These are phyloP conservation scores for Aspergillus uvarum DNA, from an alignment of 2,329 filamentous ascomycete genomes.

Conservation along the genomic window DNA sequence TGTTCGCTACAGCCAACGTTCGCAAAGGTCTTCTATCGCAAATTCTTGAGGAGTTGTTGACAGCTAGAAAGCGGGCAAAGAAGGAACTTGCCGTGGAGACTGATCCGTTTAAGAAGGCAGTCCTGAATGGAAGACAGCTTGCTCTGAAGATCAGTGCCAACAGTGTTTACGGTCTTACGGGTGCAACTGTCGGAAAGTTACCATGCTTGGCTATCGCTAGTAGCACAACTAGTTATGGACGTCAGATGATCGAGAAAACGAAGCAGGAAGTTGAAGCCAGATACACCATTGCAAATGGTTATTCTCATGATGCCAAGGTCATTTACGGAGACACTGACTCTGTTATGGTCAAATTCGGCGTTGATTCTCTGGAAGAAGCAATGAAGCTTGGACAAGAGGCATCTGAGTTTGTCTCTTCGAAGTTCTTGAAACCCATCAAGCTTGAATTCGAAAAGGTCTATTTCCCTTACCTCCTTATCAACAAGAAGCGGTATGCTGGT, in stretches of 20 bases:
- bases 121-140: constrained; percentile 93
- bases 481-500: constrained; percentile 99
- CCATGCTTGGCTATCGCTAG: constrained; percentile 94
- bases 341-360: constrained; percentile 99
- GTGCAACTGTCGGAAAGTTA: constrained; percentile 91
- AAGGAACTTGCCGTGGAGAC: constrained; percentile 83
- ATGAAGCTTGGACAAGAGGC: constrained; percentile 98
- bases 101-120: constrained; percentile 96
- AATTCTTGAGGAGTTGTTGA: constrained; percentile 89
- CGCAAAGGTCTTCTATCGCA: constrained; percentile 90
- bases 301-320: constrained; percentile 90
- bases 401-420: constrained; percentile 79
- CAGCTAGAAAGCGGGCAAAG: constrained; percentile 94
- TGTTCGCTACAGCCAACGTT: constrained; percentile 84
- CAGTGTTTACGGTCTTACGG: constrained; percentile 95
- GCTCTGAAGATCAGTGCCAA: constrained; percentile 96
- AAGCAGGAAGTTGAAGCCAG: constrained; percentile 90
- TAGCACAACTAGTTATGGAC: constrained; percentile 94
- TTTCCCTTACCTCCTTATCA: constrained; percentile 96
- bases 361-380: constrained; percentile 77
- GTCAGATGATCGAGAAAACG: constrained; percentile 98
- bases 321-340: constrained; percentile 99
- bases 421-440: constrained; percentile 97
- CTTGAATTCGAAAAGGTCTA: constrained; percentile 99
- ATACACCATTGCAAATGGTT: constrained; percentile 92